A percentile compares a stretch with the other conserved stretches of the same genome.
Conservation (phyloP, 2,329 filamentous ascomycete genomes). For the Talaromyces pinophilus region DNA sequence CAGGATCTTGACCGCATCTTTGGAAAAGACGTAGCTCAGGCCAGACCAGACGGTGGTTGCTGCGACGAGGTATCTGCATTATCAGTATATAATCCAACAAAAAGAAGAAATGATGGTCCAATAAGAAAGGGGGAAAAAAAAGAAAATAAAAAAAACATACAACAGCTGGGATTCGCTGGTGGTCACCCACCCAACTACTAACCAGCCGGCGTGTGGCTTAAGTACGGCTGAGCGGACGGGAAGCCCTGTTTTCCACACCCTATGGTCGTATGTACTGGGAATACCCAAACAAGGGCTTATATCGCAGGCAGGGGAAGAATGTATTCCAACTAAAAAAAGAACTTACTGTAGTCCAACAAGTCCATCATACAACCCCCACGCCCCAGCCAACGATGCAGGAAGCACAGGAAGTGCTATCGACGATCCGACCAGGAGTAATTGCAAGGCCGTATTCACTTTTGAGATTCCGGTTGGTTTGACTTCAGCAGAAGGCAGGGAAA, state of each 20-base stretch:
- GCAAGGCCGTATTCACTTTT: constrained; percentile 85
- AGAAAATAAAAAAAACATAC: constrained; percentile 38
- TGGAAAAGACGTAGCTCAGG: constrained; percentile 85
- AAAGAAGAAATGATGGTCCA: not conserved
- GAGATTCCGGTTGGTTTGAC: constrained; percentile 49
- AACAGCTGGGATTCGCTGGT: constrained; percentile 51
- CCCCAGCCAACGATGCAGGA: constrained; percentile 55
- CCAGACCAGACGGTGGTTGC: constrained; percentile 92
- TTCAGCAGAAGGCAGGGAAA: constrained; percentile 68
- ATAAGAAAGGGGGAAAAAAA: not conserved
- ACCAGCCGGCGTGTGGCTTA: constrained; percentile 51
- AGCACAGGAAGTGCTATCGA: constrained; percentile 80
- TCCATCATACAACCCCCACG: constrained; percentile 63
- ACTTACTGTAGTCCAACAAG: constrained; percentile 51
- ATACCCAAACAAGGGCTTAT: not conserved
- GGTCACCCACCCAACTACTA: constrained; percentile 54
- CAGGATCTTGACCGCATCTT: constrained; percentile 88
- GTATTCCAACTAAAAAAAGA: constrained; percentile 3
- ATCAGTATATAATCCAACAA: not conserved
- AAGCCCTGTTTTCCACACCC: constrained; percentile 52
- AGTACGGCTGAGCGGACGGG: constrained; percentile 53
- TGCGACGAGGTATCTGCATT: constrained; percentile 73
- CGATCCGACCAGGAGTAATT: constrained; percentile 80
- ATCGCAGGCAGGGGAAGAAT: not conserved
- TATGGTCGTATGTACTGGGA: constrained; percentile 46